Conservation (phyloP, 202 grass and related monocot genomes). For the Brachypodium distachyon region DNA sequence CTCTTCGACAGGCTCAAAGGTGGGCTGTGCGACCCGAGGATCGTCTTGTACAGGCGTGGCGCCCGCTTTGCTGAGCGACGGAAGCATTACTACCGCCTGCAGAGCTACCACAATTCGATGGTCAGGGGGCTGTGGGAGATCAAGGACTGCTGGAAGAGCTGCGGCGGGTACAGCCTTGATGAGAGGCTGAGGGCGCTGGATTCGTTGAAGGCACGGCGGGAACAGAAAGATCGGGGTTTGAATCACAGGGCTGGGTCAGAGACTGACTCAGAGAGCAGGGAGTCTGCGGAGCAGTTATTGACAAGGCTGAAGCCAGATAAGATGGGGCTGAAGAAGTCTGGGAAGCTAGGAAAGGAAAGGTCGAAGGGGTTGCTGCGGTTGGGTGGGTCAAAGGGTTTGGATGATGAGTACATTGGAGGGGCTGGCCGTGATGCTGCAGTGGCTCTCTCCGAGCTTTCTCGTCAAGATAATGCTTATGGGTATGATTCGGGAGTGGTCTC, state of each 20-base stretch:
- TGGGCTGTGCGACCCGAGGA: slow-evolving; percentile 61
- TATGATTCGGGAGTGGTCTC: slow-evolving; percentile 21
- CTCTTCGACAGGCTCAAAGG: slow-evolving; percentile 57
- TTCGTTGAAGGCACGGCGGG: slow-evolving; percentile 25
- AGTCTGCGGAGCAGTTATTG: slow-evolving; percentile 31
- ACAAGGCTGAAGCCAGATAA: slow-evolving; percentile 13
- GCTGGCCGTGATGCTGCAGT: neutral
- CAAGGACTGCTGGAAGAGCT: slow-evolving; percentile 71
- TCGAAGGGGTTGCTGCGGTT: slow-evolving; percentile 45
- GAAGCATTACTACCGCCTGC: slow-evolving; percentile 68
- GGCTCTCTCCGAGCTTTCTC: slow-evolving; percentile 14
- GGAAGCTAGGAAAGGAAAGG: slow-evolving; percentile 39
- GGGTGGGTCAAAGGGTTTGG: slow-evolving; percentile 15
- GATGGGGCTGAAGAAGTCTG: slow-evolving; percentile 27
- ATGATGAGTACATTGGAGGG: slow-evolving; percentile 21
- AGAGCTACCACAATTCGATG: slow-evolving; percentile 77
- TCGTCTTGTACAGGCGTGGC: slow-evolving; percentile 51
- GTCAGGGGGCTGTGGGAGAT: slow-evolving; percentile 44
- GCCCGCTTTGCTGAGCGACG: slow-evolving; percentile 38
- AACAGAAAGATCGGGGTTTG: slow-evolving; percentile 20
- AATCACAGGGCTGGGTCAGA: slow-evolving; percentile 25
- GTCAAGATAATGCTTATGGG: slow-evolving; percentile 1
- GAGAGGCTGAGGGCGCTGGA: slow-evolving; percentile 56
- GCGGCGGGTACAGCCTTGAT: slow-evolving; percentile 34
- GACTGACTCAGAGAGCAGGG: slow-evolving; percentile 57